Conservation (phyloP, 257 asterid species). For the Voacanga thouarsii region DNA sequence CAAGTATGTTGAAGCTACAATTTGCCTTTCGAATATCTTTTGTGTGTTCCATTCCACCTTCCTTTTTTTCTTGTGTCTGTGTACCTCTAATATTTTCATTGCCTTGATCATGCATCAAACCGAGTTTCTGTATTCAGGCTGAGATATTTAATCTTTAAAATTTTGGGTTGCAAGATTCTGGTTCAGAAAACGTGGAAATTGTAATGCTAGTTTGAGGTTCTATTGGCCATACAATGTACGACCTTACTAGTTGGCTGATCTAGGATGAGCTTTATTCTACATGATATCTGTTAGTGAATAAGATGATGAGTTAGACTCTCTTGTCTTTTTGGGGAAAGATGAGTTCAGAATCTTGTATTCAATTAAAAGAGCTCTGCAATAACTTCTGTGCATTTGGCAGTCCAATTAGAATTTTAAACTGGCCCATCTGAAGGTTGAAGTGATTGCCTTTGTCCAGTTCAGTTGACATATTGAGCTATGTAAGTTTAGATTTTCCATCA, state of each 20-base stretch:
- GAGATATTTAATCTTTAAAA: background rate
- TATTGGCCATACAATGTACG: background rate
- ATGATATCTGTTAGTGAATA: background rate
- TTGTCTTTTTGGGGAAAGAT: too few relatives aligned
- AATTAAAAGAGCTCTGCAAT: background rate
- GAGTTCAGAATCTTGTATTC: background rate
- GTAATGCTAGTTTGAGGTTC: background rate
- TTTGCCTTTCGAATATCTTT: background rate
- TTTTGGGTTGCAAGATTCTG: background rate
- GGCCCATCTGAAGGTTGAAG: background rate
- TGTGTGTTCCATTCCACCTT: background rate
- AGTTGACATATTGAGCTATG: background rate
- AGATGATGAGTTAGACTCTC: background rate
- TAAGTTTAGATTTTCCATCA: background rate
- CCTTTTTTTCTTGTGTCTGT: background rate
- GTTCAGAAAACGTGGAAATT: background rate
- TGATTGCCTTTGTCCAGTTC: background rate
- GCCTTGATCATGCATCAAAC: background rate
- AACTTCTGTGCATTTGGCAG: background rate
- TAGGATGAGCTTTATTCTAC: background rate
- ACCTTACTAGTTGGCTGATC: background rate
- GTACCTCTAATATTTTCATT: background rate
- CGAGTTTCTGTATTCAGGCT: background rate
- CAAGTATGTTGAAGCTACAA: background rate
- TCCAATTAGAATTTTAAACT: background rate